Evolutionary conservation across 1,284 basidiomycete genomes (phyloP).

Genomic region (Acaromyces ingoldii): DNA sequence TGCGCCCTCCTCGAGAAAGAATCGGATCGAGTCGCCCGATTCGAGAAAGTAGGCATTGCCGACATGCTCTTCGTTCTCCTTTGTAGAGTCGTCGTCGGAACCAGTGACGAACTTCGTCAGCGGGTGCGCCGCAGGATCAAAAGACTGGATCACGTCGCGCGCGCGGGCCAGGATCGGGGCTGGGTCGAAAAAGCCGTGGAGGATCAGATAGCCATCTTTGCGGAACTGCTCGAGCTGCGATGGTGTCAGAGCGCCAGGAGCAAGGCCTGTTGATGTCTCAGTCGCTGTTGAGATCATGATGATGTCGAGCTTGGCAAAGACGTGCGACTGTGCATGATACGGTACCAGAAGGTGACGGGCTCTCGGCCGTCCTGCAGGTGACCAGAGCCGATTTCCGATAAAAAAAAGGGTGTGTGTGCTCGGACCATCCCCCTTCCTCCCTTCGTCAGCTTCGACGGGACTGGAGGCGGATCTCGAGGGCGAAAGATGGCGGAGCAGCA

Average conservation of each 20-base stretch:
- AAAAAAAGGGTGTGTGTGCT: no score
- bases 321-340: no score
- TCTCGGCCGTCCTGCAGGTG: no score
- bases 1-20: conserved; percentile 79
- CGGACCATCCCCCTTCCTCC: no score
- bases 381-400: no score
- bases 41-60: conserved; percentile 88
- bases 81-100: conserved; percentile 61
- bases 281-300: no score
- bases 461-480: no score
- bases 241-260: conserved; percentile 16
- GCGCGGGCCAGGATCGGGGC: conserved; percentile 60
- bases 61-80: conserved; percentile 60
- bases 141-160: conserved; percentile 70
- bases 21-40: conserved; percentile 73
- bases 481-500: no score
- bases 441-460: no score
- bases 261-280: no score
- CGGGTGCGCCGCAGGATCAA: conserved; percentile 73
- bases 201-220: conserved; percentile 64
- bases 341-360: no score
- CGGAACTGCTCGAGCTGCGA: conserved; percentile 32
- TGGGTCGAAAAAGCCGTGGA: conserved; percentile 71
- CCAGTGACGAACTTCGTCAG: conserved; percentile 83
- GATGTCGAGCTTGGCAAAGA: no score